Evolutionary conservation across 805 yeast genomes (phyloP).

Genomic region (Barnettozyma vustinii): DNA sequence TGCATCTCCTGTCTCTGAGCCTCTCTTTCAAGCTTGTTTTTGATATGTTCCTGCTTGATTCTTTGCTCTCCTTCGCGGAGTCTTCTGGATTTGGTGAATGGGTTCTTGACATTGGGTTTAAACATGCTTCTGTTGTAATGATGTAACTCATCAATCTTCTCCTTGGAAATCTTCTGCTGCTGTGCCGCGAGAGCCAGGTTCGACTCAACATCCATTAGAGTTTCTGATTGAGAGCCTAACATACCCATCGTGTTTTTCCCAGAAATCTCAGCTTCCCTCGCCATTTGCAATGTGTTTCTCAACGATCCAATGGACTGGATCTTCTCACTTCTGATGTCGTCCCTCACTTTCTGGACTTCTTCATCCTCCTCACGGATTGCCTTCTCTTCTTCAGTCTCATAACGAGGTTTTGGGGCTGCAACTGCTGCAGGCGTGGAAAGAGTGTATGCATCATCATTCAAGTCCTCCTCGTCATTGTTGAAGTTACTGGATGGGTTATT

Average conservation of each 20-base stretch:
- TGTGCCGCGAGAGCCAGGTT: conserved; percentile 72
- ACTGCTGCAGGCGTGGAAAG: conserved; percentile 26
- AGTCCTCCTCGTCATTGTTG: conserved; percentile 28
- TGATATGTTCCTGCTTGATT: conserved; percentile 54
- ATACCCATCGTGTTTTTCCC: conserved; percentile 84
- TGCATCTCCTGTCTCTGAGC: conserved; percentile 53
- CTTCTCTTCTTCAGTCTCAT: conserved; percentile 25
- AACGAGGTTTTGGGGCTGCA: conserved; percentile 16
- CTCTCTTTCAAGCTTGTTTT: conserved; percentile 59
- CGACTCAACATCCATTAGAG: conserved; percentile 73
- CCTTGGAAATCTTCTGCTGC: conserved; percentile 78
- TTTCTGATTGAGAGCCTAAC: conserved; percentile 91
- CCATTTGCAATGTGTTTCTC: conserved; percentile 70
- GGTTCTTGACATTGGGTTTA: conserved; percentile 76
- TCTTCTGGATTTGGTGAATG: conserved; percentile 79
- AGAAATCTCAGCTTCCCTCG: conserved; percentile 65
- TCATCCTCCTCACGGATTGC: conserved; percentile 63
- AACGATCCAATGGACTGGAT: conserved; percentile 84
- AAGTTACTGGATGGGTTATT: conserved; percentile 4
- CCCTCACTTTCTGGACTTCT: conserved; percentile 81
- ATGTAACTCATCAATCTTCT: conserved; percentile 72
- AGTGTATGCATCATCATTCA: conserved; percentile 22
- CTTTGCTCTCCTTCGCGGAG: conserved; percentile 68
- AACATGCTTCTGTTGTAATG: conserved; percentile 77
- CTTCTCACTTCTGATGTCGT: conserved; percentile 76